A percentile compares a stretch with the other conserved stretches of the same genome.
These are phyloP conservation scores for Rhizopus sp. DNA, from an alignment of 371 early-diverging fungal species.

Conservation along the genomic window DNA sequence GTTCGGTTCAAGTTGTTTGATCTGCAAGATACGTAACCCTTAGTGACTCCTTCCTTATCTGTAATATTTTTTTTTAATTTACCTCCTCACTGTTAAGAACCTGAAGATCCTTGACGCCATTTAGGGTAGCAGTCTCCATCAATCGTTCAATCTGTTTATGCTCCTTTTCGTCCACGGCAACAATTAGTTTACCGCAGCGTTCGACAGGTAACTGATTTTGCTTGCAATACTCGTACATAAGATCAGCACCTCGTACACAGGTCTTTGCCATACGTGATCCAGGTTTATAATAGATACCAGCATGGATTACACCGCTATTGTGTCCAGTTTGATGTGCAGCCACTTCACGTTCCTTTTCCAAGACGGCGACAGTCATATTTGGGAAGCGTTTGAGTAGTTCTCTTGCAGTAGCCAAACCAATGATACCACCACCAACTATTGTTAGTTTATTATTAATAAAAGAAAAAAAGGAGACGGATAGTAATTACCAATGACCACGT, in stretches of 20 bases:
- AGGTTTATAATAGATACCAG: constrained; percentile 47
- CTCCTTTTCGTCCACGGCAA: constrained; percentile 40
- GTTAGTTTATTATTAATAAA: constrained; percentile 10
- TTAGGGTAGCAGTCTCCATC: constrained; percentile 42
- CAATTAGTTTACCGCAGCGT: constrained; percentile 51
- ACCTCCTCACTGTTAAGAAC: constrained; percentile 42
- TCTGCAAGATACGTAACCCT: constrained; percentile 16
- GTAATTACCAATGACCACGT: constrained; percentile 48
- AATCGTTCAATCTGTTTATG: constrained; percentile 45
- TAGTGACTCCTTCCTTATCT: not conserved
- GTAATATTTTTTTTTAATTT: constrained; percentile 1
- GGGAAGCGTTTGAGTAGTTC: constrained; percentile 51
- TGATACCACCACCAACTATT: constrained; percentile 49
- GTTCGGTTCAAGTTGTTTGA: constrained; percentile 46
- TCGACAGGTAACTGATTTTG: constrained; percentile 46
- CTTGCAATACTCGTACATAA: constrained; percentile 53
- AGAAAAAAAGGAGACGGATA: not conserved
- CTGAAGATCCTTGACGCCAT: constrained; percentile 49
- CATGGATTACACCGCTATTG: constrained; percentile 53
- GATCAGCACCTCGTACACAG: constrained; percentile 46
- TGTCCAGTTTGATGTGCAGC: constrained; percentile 56
- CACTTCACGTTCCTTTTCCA: constrained; percentile 54
- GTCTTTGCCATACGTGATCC: constrained; percentile 53
- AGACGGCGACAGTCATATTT: constrained; percentile 48
- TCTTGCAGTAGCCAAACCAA: constrained; percentile 55